phyloP scores from a whole-genome alignment of 225 moss, liverwort and hornwort species.

The Rhytidiadelphus loreus region DNA sequence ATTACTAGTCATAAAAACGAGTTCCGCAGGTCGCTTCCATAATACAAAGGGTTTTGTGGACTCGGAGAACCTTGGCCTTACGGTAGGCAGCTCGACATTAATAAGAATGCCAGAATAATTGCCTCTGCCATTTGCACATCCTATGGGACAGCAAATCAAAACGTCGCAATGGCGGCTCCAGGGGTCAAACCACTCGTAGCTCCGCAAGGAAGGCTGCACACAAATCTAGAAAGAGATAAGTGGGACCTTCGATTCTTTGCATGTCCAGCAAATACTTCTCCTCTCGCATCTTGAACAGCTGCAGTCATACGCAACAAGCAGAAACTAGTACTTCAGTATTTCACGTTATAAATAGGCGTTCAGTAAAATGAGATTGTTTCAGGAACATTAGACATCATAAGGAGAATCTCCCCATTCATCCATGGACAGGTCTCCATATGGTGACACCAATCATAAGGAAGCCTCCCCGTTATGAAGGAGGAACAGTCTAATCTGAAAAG shows the following conservation, averaged over 20 bases:
- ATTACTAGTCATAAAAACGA: constrained; percentile 42
- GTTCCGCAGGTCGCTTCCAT: constrained; percentile 15
- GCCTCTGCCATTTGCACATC: constrained; percentile 11
- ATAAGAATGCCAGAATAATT: neutral
- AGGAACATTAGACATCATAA: neutral
- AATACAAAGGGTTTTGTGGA: constrained; percentile 40
- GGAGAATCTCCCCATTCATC: neutral
- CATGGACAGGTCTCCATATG: neutral
- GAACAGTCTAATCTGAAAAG: neutral
- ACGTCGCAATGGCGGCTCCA: neutral
- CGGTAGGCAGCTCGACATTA: constrained; percentile 11
- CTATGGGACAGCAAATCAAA: constrained; percentile 16
- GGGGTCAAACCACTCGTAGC: constrained; percentile 48
- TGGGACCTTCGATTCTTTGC: constrained; percentile 90
- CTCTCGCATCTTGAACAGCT: constrained; percentile 88
- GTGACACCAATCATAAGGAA: neutral
- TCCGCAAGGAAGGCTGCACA: constrained; percentile 75
- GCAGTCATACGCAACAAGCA: constrained; percentile 3
- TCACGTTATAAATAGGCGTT: neutral
- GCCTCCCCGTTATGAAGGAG: neutral
- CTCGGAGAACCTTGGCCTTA: constrained; percentile 16
- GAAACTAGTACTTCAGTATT: neutral
- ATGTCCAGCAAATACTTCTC: constrained; percentile 86
- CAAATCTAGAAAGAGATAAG: constrained; percentile 77
- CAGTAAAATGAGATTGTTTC: neutral